Conservation (phyloP, 306 rosid genomes). For the Dryas drummondii region DNA sequence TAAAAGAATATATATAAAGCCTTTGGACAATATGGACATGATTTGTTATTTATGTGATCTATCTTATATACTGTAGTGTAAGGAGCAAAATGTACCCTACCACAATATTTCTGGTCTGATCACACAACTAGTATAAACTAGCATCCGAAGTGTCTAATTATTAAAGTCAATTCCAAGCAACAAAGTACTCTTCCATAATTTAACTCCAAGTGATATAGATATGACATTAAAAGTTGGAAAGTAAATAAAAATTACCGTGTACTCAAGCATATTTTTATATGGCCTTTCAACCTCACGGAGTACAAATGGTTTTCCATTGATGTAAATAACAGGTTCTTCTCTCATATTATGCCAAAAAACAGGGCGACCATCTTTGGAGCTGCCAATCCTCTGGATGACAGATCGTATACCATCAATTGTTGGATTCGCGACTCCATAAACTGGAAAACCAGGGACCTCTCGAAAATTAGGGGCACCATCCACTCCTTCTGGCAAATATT, state of each 20-base stretch:
- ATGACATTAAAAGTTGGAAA: background rate
- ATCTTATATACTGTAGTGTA: background rate
- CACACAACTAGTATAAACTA: background rate
- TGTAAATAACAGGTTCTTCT: conserved; percentile 93
- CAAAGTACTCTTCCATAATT: background rate
- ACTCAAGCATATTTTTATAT: conserved; percentile 83
- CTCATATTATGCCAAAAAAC: conserved; percentile 97
- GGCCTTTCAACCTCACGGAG: conserved; percentile 97
- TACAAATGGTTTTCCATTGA: conserved; percentile 90
- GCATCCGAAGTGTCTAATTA: background rate
- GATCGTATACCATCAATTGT: conserved; percentile 85
- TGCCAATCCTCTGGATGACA: conserved; percentile 67
- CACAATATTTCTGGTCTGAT: background rate
- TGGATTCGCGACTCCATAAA: conserved; percentile 96
- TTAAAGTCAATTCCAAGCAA: background rate
- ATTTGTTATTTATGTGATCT: no score
- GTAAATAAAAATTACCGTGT: conserved; percentile 59
- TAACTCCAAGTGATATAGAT: background rate
- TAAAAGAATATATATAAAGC: no score
- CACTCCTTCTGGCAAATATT: conserved; percentile 66
- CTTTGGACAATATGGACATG: no score
- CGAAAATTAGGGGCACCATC: conserved; percentile 95
- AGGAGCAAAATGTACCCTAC: background rate
- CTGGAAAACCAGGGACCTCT: conserved; percentile 90
- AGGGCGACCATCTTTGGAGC: conserved; percentile 57